Base-by-base conservation (phyloP, 805 yeast genomes). In the Ogataea pilisensis region DNA sequence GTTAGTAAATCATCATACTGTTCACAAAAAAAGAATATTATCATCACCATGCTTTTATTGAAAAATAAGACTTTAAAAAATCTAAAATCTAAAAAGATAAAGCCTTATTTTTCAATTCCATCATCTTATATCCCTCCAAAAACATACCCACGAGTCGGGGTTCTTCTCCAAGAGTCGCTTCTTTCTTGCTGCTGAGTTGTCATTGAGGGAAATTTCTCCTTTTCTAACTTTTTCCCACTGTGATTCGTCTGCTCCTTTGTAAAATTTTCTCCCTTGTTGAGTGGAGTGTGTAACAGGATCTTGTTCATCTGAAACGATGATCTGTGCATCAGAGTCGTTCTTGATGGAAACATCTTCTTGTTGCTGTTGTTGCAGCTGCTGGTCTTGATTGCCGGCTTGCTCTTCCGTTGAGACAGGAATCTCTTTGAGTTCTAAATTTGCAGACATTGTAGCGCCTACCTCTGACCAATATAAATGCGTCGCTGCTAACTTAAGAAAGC, bases 121-220 rank as follows among this genome's bases (percentile, higher is more conserved):
- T 31, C 26, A 19, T 5, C 16, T 16, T 6, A 29, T 6, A 8
- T 29, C 16, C 14, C 20, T 28, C 21, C 17, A 20, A 53, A 58
- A 65, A 73, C 81, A 63, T 76, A 76, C 82, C 79, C 78, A 76
- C 82, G 74, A 66, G 65, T 67, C 69, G 68, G 60, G 59, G 48
- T 48, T 42, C 42, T 50, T 58, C 49, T 49, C 43, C 46, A 55
- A 41, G 28, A 61, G 34, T 36, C 65, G 44, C 39, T 57, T 59
- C 43, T 61, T 51, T 46, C 60, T 61, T 14, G 58, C 53, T 14
- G 55, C 51, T 31, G 51, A 47, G 44, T 51, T 51, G 26, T 53
- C 58, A 18, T 45, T 43, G 19, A 34, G 30, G 40, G 17, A 4
- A 11, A 9, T 19, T 14, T 59, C 63, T n/a, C 58, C 57, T 35